Evolutionary conservation across 768 basidiomycete species (phyloP), one percentile per base, ranked within the genome.

Genomic region (Phlegmacium glaucopus): DNA sequence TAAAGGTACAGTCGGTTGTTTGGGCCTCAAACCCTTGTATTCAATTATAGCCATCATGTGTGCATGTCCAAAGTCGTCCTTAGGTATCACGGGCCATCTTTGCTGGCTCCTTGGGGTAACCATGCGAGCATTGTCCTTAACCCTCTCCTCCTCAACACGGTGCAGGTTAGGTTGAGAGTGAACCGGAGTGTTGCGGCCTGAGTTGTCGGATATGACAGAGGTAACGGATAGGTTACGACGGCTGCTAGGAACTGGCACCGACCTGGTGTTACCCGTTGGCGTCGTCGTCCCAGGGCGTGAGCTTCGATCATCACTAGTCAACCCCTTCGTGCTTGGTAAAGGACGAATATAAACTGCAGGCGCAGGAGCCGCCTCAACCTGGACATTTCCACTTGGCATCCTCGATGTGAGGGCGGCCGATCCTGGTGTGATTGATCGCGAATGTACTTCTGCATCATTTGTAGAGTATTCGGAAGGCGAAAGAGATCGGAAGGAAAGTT

Each of bases 11-110:
- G 67, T 65, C 35, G 66, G 58, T 42, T 60, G 62, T 47, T 65
- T 72, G 27, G 62, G 57, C 44, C 69, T 58, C 34, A 64, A 61
- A 18, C 57, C 59, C 28, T 76, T 74, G 30, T 78, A 76, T 63
- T 93, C 86, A 46, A 96, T 92, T 36, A 94, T 75, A 18, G 90
- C 85, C 77, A 96, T 77, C 90, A 96, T 93, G 43, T 83, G 77
- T 7, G 79, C 68, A 18, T 95, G 71, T 2, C 94, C 94, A 66
- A 94, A 94, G 63, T 94, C 91, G 59, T 94, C 83, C 51, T 75
- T 77, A n/a, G 79, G 79, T 40, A 86, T 65, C 36, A 79, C 61
- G 28, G 75, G 71, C 38, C 67, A 76, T 51, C 72, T 80, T 41
- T 66, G 66, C 35, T 68, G 67, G 1, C 69, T 61, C 47, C 69